Evolutionary conservation across 805 yeast genomes (phyloP).

Genomic region (Maudiozyma saulgeensis): DNA sequence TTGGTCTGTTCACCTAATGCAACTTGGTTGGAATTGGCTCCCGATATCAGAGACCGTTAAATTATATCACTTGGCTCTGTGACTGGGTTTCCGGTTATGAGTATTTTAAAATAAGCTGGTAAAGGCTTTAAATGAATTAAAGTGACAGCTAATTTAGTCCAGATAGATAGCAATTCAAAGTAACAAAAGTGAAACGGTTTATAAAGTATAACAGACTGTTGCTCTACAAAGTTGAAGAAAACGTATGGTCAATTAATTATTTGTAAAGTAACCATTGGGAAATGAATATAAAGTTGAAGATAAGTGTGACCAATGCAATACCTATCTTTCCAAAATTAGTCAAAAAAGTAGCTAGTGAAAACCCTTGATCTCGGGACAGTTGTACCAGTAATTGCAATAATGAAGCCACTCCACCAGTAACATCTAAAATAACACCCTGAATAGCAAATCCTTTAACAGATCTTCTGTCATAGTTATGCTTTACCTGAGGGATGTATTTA

Average conservation of each 20-base stretch:
- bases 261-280: conserved; percentile 30
- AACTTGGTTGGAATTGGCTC: too few relatives aligned
- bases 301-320: conserved; percentile 31
- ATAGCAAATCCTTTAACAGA: conserved; percentile 83
- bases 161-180: too few relatives aligned
- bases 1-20: too few relatives aligned
- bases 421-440: conserved; percentile 35
- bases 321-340: conserved; percentile 35
- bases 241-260: not conserved
- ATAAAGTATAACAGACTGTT: too few relatives aligned
- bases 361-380: conserved; percentile 11
- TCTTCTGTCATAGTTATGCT: conserved; percentile 65
- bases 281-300: conserved; percentile 31
- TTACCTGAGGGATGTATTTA: conserved; percentile 71
- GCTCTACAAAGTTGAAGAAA: too few relatives aligned
- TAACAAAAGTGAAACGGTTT: too few relatives aligned
- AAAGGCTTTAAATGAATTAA: too few relatives aligned
- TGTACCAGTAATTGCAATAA: conserved; percentile 20
- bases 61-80: too few relatives aligned
- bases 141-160: too few relatives aligned
- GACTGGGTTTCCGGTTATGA: too few relatives aligned
- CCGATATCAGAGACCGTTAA: too few relatives aligned
- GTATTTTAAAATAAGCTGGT: too few relatives aligned
- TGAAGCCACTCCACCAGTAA: conserved; percentile 31
- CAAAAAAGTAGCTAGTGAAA: conserved; percentile 19